Evolutionary conservation across 352 stramenopile genomes (phyloP).

Genomic region (Halophytophthora polymorphica): DNA sequence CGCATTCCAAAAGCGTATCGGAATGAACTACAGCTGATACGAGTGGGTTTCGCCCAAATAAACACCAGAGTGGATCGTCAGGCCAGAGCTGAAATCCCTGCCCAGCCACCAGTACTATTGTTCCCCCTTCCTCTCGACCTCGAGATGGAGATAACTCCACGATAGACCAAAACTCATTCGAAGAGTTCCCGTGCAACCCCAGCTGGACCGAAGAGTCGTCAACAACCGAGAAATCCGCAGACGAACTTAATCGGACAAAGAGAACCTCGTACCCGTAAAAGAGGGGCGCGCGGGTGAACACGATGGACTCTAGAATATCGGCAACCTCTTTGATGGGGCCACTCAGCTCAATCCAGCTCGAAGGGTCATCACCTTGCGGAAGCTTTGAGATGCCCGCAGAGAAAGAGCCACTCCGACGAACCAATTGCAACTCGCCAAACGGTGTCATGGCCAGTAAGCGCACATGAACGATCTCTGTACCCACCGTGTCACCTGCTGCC

Average conservation of each 20-base stretch:
- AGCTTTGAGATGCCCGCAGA: constrained; percentile 18
- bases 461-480: constrained; percentile 28
- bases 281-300: constrained; percentile 38
- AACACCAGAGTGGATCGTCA: constrained; percentile 35
- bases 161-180: constrained; percentile 22
- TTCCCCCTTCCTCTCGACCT: constrained; percentile 39
- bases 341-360: constrained; percentile 30
- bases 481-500: constrained; percentile 17
- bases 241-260: constrained; percentile 50
- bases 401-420: constrained; percentile 14
- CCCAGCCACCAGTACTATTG: constrained; percentile 36
- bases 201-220: constrained; percentile 51
- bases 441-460: constrained; percentile 48
- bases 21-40: constrained; percentile 29
- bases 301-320: constrained; percentile 37
- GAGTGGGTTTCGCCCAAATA: constrained; percentile 45
- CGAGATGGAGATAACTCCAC: constrained; percentile 23
- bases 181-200: constrained; percentile 27
- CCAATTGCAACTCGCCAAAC: constrained; percentile 45
- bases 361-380: constrained; percentile 22
- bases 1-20: constrained; percentile 40
- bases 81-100: constrained; percentile 32
- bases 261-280: constrained; percentile 67
- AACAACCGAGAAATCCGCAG: constrained; percentile 30
- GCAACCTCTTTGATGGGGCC: constrained; percentile 32